Percentiles rank a stretch among this genome's conserved stretches.
Evolutionary conservation across 441 rosid species (phyloP).

Genomic region (Adansonia gregorii): DNA sequence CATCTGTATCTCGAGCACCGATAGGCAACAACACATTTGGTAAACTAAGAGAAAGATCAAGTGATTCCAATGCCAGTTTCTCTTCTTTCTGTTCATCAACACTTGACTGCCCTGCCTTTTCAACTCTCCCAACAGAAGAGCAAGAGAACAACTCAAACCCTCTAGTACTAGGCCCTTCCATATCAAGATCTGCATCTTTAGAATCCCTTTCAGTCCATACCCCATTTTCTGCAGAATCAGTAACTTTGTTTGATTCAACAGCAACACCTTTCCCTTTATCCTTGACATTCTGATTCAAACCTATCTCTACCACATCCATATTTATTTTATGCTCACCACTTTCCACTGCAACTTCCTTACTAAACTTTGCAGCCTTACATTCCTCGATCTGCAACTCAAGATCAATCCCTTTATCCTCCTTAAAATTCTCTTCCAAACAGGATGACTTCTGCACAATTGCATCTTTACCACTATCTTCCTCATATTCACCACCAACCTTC

Average conservation of each 20-base stretch:
- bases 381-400: conserved; percentile 48
- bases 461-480: conserved; percentile 35
- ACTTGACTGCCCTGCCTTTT: too few relatives aligned
- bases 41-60: too few relatives aligned
- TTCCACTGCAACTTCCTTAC: conserved; percentile 41
- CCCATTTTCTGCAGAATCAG: conserved; percentile 48
- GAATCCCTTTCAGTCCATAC: conserved; percentile 49
- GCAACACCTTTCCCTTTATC: conserved; percentile 78
- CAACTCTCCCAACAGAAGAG: too few relatives aligned
- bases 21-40: too few relatives aligned
- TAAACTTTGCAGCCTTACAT: conserved; percentile 40
- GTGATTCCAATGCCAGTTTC: too few relatives aligned
- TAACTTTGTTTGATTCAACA: conserved; percentile 36
- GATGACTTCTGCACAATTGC: conserved; percentile 33
- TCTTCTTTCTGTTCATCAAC: too few relatives aligned
- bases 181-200: conserved; percentile 52
- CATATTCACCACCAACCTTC: conserved; percentile 34
- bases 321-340: conserved; percentile 35
- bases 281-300: conserved; percentile 43
- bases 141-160: too few relatives aligned
- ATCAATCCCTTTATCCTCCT: conserved; percentile 45
- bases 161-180: conserved; percentile 35
- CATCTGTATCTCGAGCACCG: too few relatives aligned
- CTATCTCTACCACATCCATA: conserved; percentile 37
- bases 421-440: conserved; percentile 40